phyloP scores from a whole-genome alignment of 768 basidiomycete genomes.

The Xerocomellus chrysenteron region DNA sequence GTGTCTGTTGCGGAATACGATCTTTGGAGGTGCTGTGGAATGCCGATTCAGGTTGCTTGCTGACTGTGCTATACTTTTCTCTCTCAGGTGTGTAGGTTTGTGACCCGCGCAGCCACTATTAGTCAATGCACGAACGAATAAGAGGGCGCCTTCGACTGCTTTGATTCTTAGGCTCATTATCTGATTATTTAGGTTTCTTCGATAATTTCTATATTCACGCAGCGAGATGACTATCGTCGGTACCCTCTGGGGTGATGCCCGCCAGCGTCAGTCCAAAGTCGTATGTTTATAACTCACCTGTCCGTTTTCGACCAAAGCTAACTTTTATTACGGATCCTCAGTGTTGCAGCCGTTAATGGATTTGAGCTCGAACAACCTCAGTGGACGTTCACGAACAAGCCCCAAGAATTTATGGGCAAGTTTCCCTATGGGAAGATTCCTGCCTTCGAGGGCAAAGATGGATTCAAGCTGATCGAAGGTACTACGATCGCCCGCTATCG shows the following conservation, averaged over 20 bases:
- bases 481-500: constrained; percentile 22
- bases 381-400: constrained; percentile 16
- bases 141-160: not conserved
- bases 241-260: constrained; percentile 18
- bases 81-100: not conserved
- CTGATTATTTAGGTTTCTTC: not conserved
- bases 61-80: not conserved
- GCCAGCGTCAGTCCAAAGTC: constrained; percentile 26
- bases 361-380: constrained; percentile 13
- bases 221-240: constrained; percentile 15
- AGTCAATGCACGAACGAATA: not conserved
- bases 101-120: not conserved
- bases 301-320: not conserved
- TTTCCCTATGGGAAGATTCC: constrained; percentile 26
- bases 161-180: not conserved
- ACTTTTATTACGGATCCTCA: constrained; percentile 13
- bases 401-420: constrained; percentile 10
- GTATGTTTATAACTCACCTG: constrained; percentile 5
- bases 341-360: constrained; percentile 18
- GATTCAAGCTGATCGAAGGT: constrained; percentile 19
- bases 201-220: not conserved
- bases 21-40: not conserved
- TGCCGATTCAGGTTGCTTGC: not conserved
- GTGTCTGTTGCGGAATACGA: too few relatives aligned
- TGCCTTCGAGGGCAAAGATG: constrained; percentile 20